Conservation (phyloP, 2,329 filamentous ascomycete genomes). For the Xylaria sp. region DNA sequence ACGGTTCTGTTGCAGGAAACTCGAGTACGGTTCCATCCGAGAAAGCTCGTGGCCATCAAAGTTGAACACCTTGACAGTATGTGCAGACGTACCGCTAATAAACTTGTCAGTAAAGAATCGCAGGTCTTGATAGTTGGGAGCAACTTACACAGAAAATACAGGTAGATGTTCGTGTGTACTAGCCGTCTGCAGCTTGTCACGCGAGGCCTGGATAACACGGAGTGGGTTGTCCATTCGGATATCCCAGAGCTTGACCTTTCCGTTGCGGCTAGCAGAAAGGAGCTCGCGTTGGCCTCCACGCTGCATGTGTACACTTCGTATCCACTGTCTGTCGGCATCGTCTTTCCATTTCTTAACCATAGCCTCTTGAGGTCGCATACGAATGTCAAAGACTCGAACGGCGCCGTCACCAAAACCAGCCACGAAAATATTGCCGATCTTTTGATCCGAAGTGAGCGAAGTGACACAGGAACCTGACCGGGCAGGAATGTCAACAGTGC, state of each 20-base stretch:
- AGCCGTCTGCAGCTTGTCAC: constrained; percentile 73
- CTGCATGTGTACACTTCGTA: constrained; percentile 95
- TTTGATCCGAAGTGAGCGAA: constrained; percentile 92
- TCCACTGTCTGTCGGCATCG: constrained; percentile 78
- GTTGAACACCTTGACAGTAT: constrained; percentile 89
- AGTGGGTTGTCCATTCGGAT: constrained; percentile 79
- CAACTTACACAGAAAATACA: constrained; percentile 83
- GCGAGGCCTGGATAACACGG: constrained; percentile 67
- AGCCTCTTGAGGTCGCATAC: constrained; percentile 73
- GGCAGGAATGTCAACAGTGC: constrained; percentile 87
- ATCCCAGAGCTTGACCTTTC: constrained; percentile 94
- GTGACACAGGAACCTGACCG: constrained; percentile 94
- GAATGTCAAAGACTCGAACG: constrained; percentile 88
- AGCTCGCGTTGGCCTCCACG: constrained; percentile 89
- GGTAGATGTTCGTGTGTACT: constrained; percentile 95
- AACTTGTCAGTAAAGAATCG: constrained; percentile 27
- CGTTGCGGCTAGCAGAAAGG: constrained; percentile 83
- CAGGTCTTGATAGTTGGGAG: background rate
- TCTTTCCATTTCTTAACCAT: constrained; percentile 98
- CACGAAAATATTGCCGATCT: constrained; percentile 92
- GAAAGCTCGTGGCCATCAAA: constrained; percentile 75
- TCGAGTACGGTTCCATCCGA: constrained; percentile 82
- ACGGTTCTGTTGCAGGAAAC: constrained; percentile 76
- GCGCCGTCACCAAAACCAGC: constrained; percentile 95
- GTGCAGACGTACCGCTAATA: constrained; percentile 74